A percentile compares a stretch with the other conserved stretches of the same genome.
Conservation (phyloP, 1,284 basidiomycete species). For the Lignosus rhinocerotis region DNA sequence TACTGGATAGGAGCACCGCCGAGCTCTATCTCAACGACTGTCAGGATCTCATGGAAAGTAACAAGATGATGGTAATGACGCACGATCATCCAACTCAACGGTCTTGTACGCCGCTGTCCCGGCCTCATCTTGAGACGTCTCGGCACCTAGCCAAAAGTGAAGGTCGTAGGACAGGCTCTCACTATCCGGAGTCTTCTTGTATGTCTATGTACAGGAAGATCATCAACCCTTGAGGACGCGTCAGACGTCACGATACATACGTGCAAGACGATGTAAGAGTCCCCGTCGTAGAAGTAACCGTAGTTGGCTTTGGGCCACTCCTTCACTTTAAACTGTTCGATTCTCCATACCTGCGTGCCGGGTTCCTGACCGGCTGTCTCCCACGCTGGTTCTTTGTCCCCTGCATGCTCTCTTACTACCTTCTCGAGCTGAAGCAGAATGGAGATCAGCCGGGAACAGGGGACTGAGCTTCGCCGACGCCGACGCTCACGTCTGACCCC, state of each 20-base stretch:
- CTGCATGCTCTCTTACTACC: conserved; percentile 53
- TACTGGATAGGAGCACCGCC: conserved; percentile 58
- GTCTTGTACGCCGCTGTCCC: conserved; percentile 69
- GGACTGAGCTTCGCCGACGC: background rate
- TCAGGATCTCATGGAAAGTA: background rate
- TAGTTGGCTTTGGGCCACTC: conserved; percentile 52
- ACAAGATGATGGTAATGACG: conserved; percentile 25
- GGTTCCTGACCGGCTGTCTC: conserved; percentile 41
- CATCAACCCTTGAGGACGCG: background rate
- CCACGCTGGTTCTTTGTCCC: conserved; percentile 56
- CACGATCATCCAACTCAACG: conserved; percentile 67
- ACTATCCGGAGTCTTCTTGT: conserved; percentile 50
- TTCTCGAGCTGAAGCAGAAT: conserved; percentile 49
- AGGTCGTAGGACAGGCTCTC: conserved; percentile 55
- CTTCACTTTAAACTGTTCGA: conserved; percentile 57
- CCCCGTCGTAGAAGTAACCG: conserved; percentile 62
- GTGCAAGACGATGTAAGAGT: conserved; percentile 64
- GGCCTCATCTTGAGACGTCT: conserved; percentile 64
- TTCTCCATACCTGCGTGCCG: conserved; percentile 58
- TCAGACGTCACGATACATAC: conserved; percentile 30
- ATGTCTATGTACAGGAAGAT: conserved; percentile 35
- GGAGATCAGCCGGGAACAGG: background rate
- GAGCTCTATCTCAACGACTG: conserved; percentile 38
- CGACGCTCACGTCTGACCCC: conserved; percentile 53
- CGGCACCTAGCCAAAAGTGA: conserved; percentile 65